Evolutionary conservation across 495 filamentous ascomycete genomes (phyloP).

Genomic region (Coniosporium apollinis): DNA sequence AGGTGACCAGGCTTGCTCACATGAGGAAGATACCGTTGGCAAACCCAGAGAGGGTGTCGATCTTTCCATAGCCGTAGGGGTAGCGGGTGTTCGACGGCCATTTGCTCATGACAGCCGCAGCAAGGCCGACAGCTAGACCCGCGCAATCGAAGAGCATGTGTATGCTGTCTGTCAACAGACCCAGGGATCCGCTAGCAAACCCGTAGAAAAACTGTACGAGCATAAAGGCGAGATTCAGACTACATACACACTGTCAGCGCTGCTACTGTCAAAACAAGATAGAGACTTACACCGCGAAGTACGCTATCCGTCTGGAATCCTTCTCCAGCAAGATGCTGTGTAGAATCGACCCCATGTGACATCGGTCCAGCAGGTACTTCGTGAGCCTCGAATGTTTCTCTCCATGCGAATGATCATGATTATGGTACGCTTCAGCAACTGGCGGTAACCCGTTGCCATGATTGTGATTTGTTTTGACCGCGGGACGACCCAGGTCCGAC

Average conservation of each 20-base stretch:
- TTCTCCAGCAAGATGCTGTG: slow-evolving; percentile 78
- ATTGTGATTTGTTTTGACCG: slow-evolving; percentile 2
- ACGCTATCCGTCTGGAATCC: slow-evolving; percentile 90
- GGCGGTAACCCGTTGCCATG: slow-evolving; percentile 8
- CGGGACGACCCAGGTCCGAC: neutral
- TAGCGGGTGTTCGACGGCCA: slow-evolving; percentile 81
- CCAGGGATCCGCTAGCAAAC: slow-evolving; percentile 78
- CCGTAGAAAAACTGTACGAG: slow-evolving; percentile 86
- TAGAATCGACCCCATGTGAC: slow-evolving; percentile 54
- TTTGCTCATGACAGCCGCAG: slow-evolving; percentile 93
- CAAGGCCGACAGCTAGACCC: slow-evolving; percentile 76
- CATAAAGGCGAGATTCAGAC: slow-evolving; percentile 93
- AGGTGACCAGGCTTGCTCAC: slow-evolving; percentile 28
- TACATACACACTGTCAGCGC: slow-evolving; percentile 18
- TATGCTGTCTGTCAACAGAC: slow-evolving; percentile 88
- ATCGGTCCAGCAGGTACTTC: slow-evolving; percentile 43
- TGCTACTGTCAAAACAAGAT: neutral
- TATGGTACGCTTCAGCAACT: too few species aligned
- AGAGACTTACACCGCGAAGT: slow-evolving; percentile 68
- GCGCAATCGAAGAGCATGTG: slow-evolving; percentile 99
- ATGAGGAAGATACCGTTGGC: slow-evolving; percentile 94
- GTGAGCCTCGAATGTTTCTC: slow-evolving; percentile 41
- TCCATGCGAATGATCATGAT: slow-evolving; percentile 24
- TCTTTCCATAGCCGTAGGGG: slow-evolving; percentile 91
- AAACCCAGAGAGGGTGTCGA: slow-evolving; percentile 91